Evolutionary conservation across 345 rosid species (phyloP).

Genomic region (Camelina hispida): DNA sequence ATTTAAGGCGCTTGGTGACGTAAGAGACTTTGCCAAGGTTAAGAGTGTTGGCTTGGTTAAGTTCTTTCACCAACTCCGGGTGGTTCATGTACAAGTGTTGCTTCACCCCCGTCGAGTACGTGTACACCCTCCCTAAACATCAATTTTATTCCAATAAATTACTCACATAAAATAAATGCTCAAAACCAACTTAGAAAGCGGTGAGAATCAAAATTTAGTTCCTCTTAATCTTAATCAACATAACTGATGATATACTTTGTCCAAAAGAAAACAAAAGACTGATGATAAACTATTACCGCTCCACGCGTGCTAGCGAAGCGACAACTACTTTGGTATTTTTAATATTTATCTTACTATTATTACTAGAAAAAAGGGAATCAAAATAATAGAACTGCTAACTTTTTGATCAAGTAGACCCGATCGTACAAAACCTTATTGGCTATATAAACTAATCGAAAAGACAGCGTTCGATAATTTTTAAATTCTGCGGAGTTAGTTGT

Average conservation of each 20-base stretch:
- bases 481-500: constrained; percentile 27
- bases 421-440: constrained; percentile 23
- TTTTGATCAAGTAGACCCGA: constrained; percentile 34
- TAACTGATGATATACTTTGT: not conserved
- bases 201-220: not conserved
- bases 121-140: constrained; percentile 64
- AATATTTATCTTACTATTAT: not conserved
- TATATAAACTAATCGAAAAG: constrained; percentile 22
- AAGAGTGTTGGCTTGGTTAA: constrained; percentile 63
- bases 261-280: not conserved
- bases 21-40: constrained; percentile 75
- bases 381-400: constrained; percentile 29
- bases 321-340: constrained; percentile 15
- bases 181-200: not conserved
- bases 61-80: constrained; percentile 74
- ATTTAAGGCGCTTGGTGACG: constrained; percentile 60
- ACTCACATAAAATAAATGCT: not conserved
- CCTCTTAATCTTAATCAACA: not conserved
- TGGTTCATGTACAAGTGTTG: constrained; percentile 74
- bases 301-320: constrained; percentile 26
- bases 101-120: constrained; percentile 68
- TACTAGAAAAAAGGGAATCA: constrained; percentile 8
- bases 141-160: not conserved
- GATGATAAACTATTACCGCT: not conserved
- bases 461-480: constrained; percentile 8